Base-by-base conservation (phyloP, 1,284 basidiomycete genomes). In the Ustilago nuda region DNA sequence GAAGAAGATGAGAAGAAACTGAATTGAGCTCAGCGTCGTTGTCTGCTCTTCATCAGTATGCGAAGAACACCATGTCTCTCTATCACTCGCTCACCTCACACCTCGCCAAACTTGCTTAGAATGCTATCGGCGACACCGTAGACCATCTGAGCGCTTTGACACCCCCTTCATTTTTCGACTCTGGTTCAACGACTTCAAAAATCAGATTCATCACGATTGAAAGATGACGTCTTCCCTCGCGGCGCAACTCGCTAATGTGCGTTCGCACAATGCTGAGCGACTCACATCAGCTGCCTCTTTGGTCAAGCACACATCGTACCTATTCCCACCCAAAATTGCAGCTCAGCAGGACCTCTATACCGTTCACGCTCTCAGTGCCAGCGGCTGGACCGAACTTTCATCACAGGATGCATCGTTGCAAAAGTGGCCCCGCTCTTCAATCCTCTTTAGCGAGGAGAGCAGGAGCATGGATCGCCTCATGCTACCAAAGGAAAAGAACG, bases 381-480 rank as follows among this genome's bases (percentile, higher is more conserved):
- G 93, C 85, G 95, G 93, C 13, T 89, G 94, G 74, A 88, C 89
- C 13, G 89, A 89, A 72, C 92, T 92, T 60, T 87, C 90, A 30
- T 43, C 63, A 23, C 53, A 79, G 30, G 77, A 84, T 68, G 67
- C 66, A 2, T 54, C 61, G 9, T 53, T 83, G 19, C 73, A 63
- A 11, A 58, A 62, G 30, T 84, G 81, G 80, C 54, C 57, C 2
- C 81, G 58, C 71, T 93, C 94, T 75, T 90, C 90, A 2, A 86
- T 89, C 19, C 87, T 99, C n/a, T 96, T 99, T 84, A 93, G 93
- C 0, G 92, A 95, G 63, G 87, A 90, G 4, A 91, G 93, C 8
- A 93, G 92, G 80, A 86, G 88, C 15, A 89, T 89, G 45, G 96
- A 99, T 87, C 88, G 96, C 66, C 93, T 94, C n/a, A 89, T 94